Percentiles rank a stretch among this genome's conserved stretches.
phyloP scores from a whole-genome alignment of 2,329 filamentous ascomycete genomes.

The Cadophora malorum region DNA sequence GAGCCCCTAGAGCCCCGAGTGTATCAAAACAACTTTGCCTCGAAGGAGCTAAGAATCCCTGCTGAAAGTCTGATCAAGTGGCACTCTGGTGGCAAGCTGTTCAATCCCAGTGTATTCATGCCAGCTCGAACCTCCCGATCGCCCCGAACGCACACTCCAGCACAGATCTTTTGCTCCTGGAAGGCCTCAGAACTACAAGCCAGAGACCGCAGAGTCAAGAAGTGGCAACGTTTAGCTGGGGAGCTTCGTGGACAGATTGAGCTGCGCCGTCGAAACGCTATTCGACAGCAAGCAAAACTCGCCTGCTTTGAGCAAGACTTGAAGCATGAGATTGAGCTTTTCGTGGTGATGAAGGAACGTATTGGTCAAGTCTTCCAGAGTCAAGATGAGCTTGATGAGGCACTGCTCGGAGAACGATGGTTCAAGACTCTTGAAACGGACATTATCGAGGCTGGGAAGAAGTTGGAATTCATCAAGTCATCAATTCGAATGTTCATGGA shows the following conservation, averaged over 20 bases:
- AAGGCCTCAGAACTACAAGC: neutral
- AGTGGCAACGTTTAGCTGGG: neutral
- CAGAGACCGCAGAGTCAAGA: neutral
- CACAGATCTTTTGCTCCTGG: slow-evolving; percentile 3
- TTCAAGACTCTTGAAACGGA: neutral
- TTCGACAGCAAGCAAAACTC: neutral
- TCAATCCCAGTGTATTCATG: neutral
- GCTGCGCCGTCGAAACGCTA: neutral
- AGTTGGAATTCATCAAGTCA: neutral
- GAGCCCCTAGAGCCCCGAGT: neutral
- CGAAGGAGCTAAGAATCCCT: neutral
- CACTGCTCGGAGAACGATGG: neutral
- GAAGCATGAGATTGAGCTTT: neutral
- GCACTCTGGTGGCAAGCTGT: neutral
- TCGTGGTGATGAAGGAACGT: neutral
- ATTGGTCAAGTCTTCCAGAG: neutral
- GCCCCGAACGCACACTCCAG: neutral
- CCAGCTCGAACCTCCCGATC: neutral
- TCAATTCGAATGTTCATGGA: slow-evolving; percentile 11
- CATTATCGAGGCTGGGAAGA: neutral
- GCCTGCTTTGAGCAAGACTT: neutral
- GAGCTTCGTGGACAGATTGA: neutral
- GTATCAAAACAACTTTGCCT: neutral
- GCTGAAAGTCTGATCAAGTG: neutral
- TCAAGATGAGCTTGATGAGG: neutral